Conservation (phyloP, 2,329 filamentous ascomycete species). For the Harringtonia lauricola region DNA sequence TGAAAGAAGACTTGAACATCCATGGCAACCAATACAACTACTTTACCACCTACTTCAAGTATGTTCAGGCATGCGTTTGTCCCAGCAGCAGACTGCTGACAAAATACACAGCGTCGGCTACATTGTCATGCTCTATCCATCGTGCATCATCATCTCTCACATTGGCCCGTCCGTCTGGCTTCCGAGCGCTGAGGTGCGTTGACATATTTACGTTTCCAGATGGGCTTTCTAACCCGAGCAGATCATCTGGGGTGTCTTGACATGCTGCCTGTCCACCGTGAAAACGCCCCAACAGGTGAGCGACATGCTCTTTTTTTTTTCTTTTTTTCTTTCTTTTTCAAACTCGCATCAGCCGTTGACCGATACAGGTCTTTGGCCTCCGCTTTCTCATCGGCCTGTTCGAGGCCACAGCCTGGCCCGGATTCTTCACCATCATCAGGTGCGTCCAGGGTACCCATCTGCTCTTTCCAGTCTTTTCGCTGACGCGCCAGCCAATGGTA, state of each 20-base stretch:
- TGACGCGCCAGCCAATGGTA: constrained; percentile 5
- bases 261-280: constrained; percentile 4
- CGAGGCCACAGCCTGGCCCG: constrained; percentile 1
- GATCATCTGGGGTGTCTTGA: constrained; percentile 6
- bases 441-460: too few relatives aligned
- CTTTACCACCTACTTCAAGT: constrained; percentile 23
- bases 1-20: constrained; percentile 32
- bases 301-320: too few relatives aligned
- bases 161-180: constrained; percentile 4
- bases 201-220: neutral
- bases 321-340: neutral
- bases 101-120: constrained; percentile 3
- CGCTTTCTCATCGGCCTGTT: constrained; percentile 2
- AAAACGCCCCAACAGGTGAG: neutral
- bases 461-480: too few relatives aligned
- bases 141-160: constrained; percentile 7
- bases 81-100: neutral
- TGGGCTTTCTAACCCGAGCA: too few relatives aligned
- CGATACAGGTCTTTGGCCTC: neutral
- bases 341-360: neutral
- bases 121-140: constrained; percentile 8
- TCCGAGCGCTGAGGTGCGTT: neutral
- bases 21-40: constrained; percentile 27
- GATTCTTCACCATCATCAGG: constrained; percentile 2
- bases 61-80: neutral